A percentile compares a stretch with the other conserved stretches of the same genome.
phyloP scores from a whole-genome alignment of 2,329 filamentous ascomycete genomes.

The Cryphonectria radicalis region DNA sequence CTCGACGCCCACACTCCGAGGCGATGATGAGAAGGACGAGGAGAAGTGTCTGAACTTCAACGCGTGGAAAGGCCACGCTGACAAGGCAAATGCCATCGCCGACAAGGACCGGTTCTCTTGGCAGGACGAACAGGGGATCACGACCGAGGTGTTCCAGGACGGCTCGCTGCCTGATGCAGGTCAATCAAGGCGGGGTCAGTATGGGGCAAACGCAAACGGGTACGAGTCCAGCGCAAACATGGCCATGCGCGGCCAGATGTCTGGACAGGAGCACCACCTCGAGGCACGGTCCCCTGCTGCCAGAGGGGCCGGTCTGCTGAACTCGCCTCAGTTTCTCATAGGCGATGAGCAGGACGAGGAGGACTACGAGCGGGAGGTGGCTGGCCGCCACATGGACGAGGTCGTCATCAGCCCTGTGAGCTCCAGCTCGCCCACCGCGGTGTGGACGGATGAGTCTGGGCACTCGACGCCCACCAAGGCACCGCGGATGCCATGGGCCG shows the following conservation, averaged over 20 bases:
- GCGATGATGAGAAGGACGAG: neutral
- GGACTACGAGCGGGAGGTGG: conserved; percentile 7
- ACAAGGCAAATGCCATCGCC: neutral
- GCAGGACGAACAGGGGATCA: conserved; percentile 20
- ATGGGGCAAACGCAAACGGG: neutral
- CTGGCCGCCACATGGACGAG: neutral
- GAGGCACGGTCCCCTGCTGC: neutral
- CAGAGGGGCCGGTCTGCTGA: neutral
- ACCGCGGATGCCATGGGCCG: neutral
- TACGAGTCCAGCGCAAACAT: neutral
- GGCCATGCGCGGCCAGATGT: neutral
- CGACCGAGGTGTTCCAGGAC: conserved; percentile 18
- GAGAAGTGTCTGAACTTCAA: neutral
- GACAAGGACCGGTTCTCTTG: conserved; percentile 19
- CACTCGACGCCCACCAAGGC: conserved; percentile 1
- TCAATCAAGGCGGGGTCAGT: neutral
- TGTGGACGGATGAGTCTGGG: conserved; percentile 1
- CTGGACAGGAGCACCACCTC: neutral
- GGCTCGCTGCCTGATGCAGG: conserved; percentile 14
- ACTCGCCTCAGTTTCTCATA: conserved; percentile 22
- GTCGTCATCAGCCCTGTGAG: neutral
- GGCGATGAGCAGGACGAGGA: conserved; percentile 21
- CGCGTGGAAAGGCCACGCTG: neutral
- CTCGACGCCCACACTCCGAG: neutral
- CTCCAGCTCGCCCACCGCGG: conserved; percentile 1